Conservation (phyloP, 23 red algal genomes). For the Gracilaria caudata region DNA sequence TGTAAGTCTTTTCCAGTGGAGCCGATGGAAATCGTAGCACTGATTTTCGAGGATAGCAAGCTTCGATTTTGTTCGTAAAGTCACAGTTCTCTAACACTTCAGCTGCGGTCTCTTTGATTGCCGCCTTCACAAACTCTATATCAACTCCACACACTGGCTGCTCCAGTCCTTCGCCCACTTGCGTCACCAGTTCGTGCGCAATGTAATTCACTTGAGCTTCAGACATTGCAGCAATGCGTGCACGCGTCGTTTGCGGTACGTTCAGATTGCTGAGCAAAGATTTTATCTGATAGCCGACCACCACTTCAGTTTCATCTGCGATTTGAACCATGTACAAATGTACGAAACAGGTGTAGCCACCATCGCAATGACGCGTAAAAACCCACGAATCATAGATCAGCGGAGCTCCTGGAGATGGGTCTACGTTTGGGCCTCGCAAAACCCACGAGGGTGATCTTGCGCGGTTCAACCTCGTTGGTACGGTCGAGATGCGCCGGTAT, state of each 20-base stretch:
- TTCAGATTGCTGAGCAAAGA: background rate
- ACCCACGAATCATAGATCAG: background rate
- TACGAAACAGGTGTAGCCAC: background rate
- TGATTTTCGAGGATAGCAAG: background rate
- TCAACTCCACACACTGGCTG: background rate
- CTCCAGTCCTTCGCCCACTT: background rate
- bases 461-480: no score
- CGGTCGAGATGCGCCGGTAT: no score
- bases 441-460: no score
- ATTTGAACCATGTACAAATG: slow-evolving; percentile 5
- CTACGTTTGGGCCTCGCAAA: background rate
- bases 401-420: background rate
- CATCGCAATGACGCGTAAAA: background rate
- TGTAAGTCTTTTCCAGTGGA: background rate
- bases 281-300: background rate
- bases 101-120: background rate
- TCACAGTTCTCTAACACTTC: background rate
- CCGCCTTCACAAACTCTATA: background rate
- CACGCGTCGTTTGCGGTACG: background rate
- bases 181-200: background rate
- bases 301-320: background rate
- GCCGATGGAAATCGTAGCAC: background rate
- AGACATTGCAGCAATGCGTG: background rate
- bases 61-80: background rate
- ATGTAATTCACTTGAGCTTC: background rate